Evolutionary conservation across 768 basidiomycete genomes (phyloP), one percentile per base, ranked within the genome.

Genomic region (Serendipita vermifera): DNA sequence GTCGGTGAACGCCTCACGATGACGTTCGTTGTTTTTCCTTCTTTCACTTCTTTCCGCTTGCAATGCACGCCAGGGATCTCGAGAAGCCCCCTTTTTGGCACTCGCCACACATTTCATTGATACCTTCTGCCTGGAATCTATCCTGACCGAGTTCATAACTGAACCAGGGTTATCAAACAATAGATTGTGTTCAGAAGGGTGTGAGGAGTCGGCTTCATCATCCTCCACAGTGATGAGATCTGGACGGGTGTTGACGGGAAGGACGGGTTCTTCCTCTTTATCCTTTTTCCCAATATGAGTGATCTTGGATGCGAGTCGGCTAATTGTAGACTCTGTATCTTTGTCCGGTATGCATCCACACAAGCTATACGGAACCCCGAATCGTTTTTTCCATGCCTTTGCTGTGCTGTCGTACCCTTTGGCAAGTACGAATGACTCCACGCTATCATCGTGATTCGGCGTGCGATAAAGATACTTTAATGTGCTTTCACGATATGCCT

Each of bases 151-250:
- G 14, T 9, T 9, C 24, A 26, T 43, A 22, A 9, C 9, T 7
- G 24, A 11, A 43, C 40, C 26, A 9, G 40, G 40, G 24, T 43
- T 26, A 9, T 7, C 40, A 43, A 43, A 43, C 13, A 13, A 7
- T 9, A 43, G 7, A 9, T 54, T 54, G 35, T 57, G 57, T 11
- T 57, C 57, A 24, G 57, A 57, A 4, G 57, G 57, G 31, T 57
- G 57, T 11, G 53, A 51, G 17, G 48, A 20, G 27, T 57, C 57
- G 11, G 53, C 54, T 22, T 54, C 57, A n/a, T 11, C 57, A 5
- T 57, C 54, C 1, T 54, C 51, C 22, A 33, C 36, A n/a, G 26
- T 31, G 51, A 54, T 24, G 14, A 57, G 1, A 38, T 57, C 57
- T 6, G 54, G 57, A 15, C 54, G 57, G 5, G 14, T n/a, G 26